Evolutionary conservation across 352 stramenopile species (phyloP), one percentile per base, ranked within the genome.

Genomic region (Phytophthora ohioensis): DNA sequence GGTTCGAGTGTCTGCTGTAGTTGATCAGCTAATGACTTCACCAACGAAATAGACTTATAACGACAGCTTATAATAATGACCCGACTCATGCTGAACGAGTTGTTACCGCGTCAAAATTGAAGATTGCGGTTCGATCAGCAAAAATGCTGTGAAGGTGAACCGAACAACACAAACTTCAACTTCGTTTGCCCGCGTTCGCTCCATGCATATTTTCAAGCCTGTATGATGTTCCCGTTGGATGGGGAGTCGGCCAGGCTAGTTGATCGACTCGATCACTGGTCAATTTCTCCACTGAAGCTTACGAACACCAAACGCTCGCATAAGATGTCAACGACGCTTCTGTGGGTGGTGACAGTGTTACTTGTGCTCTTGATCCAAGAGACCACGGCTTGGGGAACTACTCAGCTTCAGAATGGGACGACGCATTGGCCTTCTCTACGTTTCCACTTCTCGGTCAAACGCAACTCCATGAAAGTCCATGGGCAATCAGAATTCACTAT

Each of bases 1-100:
- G 84, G 84, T 87, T 92, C 59, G 76, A 90, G 65, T 92, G 84
- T 52, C 31, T 85, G 42, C 55, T 91, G 5, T 88, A 85, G 21
- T 1, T 21, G 21, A 0, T 21, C 21, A 21, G 21, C 21, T 21
- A 21, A 21, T 0, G 21, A 21, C 21, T 21, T 21, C 21, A 21
- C 21, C 21, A 21, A 21, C 21, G 21, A 21, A 21, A 21, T 21
- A 21, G 21, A 21, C 21, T 21, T 21, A 27, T 27, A 27, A 27
- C 21, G 21, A 27, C 21, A 27, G 21, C 21, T 27, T 27, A 21
- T 21, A 21, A 21, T 21, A 27, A 27, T 27, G 21, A 27, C 21
- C 21, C 21, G 21, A 27, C 21, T 27, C 21, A 27, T 27, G 21
- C 21, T 27, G 21, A 27, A 27, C 2, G 21, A 27, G 21, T 27